A percentile compares a stretch with the other conserved stretches of the same genome.
Conservation (phyloP, 768 basidiomycete genomes). For the Megacollybia marginata region DNA sequence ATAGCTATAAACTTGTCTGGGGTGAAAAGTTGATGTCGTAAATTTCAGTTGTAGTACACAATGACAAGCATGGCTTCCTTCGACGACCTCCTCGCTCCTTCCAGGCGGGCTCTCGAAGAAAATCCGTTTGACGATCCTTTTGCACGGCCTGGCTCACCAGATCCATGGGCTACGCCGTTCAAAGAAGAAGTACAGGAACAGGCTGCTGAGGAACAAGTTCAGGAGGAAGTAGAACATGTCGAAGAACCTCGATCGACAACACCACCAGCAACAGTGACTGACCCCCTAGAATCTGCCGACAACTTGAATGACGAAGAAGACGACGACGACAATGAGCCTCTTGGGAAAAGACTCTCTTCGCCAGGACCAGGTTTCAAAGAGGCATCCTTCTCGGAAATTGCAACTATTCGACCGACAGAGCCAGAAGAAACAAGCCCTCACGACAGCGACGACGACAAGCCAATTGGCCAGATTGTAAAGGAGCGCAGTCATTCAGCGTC, state of each 20-base stretch:
- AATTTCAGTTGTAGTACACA: conserved; percentile 5
- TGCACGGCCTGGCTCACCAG: conserved; percentile 60
- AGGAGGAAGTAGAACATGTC: conserved; percentile 6
- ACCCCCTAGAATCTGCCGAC: conserved; percentile 26
- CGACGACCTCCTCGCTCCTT: conserved; percentile 64
- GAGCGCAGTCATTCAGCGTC: conserved; percentile 15
- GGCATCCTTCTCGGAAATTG: conserved; percentile 32
- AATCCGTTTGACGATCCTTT: conserved; percentile 77
- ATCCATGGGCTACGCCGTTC: conserved; percentile 68
- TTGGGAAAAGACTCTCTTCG: conserved; percentile 16
- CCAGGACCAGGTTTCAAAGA: conserved; percentile 27
- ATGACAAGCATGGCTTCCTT: conserved; percentile 56
- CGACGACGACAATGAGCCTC: conserved; percentile 23
- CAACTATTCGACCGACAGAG: conserved; percentile 32
- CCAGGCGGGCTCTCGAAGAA: conserved; percentile 55
- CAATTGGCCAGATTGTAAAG: conserved; percentile 45
- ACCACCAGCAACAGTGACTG: conserved; percentile 7
- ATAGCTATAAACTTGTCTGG: conserved; percentile 71
- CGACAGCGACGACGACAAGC: conserved; percentile 63
- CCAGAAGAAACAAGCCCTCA: conserved; percentile 25
- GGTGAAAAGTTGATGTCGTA: conserved; percentile 73
- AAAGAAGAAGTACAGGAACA: conserved; percentile 10
- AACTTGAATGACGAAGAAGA: conserved; percentile 20
- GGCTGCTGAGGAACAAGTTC: conserved; percentile 10
- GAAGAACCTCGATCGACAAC: conserved; percentile 8